Conservation (phyloP, 805 yeast genomes). For the Saccharomycopsis sp. region DNA sequence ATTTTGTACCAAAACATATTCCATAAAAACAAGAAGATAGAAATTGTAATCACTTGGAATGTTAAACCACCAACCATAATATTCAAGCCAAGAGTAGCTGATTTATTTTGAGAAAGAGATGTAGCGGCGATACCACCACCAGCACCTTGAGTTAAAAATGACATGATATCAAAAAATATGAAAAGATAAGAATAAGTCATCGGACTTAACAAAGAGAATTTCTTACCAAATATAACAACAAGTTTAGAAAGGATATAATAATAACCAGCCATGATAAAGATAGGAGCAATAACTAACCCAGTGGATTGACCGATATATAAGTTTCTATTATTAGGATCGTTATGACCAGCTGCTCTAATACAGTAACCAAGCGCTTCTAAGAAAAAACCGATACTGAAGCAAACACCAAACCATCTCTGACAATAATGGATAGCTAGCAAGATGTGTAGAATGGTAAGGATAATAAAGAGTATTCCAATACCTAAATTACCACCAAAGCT, state of each 20-base stretch:
- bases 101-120: conserved; percentile 16
- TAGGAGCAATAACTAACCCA: conserved; percentile 72
- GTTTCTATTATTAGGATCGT: conserved; percentile 28
- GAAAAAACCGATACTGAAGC: conserved; percentile 48
- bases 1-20: conserved; percentile 39
- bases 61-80: conserved; percentile 75
- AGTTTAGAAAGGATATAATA: conserved; percentile 66
- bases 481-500: conserved; percentile 50
- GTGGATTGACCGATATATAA: conserved; percentile 58
- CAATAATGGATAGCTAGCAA: conserved; percentile 37
- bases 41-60: conserved; percentile 67
- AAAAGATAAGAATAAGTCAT: conserved; percentile 53
- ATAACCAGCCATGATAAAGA: conserved; percentile 77
- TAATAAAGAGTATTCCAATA: conserved; percentile 47
- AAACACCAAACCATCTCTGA: conserved; percentile 60
- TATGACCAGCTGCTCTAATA: conserved; percentile 46
- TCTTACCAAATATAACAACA: conserved; percentile 51
- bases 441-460: conserved; percentile 38
- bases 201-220: conserved; percentile 36
- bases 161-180: conserved; percentile 55
- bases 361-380: conserved; percentile 65
- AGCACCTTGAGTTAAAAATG: conserved; percentile 60
- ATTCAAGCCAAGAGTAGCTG: conserved; percentile 42
- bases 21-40: conserved; percentile 47
- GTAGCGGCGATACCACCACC: conserved; percentile 72